A percentile compares a stretch with the other conserved stretches of the same genome.
Conservation (phyloP, 164 flowering plant species). For the Nymphaea thermarum region DNA sequence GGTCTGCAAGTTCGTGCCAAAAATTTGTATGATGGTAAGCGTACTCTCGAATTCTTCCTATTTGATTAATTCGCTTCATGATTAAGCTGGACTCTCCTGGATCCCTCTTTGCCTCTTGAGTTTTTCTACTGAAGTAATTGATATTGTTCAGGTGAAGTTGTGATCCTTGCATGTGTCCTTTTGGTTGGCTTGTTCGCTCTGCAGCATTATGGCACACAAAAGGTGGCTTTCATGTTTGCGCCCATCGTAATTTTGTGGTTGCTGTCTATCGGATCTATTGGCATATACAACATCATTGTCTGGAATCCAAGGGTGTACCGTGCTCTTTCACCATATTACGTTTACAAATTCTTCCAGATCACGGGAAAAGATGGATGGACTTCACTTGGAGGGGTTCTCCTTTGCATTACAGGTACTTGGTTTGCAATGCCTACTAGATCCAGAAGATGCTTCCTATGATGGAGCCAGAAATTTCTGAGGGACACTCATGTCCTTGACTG, state of each 20-base stretch:
- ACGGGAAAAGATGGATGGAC: slow-evolving; percentile 86
- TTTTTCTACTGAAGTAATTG: no score
- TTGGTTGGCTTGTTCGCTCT: slow-evolving; percentile 83
- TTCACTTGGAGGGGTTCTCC: slow-evolving; percentile 83
- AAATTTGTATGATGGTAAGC: slow-evolving; percentile 40
- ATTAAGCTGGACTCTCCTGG: no score
- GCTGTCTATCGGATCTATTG: slow-evolving; percentile 51
- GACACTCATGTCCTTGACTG: no score
- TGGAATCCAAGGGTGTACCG: slow-evolving; percentile 63
- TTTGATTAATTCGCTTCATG: no score
- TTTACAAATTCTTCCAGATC: slow-evolving; percentile 54
- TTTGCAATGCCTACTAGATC: no score
- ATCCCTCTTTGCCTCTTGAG: no score
- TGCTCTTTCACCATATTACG: slow-evolving; percentile 71
- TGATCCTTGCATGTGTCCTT: slow-evolving; percentile 57
- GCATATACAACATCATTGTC: slow-evolving; percentile 57
- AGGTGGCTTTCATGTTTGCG: slow-evolving; percentile 73
- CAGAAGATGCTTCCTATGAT: no score
- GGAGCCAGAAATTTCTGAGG: no score
- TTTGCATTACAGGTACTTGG: slow-evolving; percentile 59
- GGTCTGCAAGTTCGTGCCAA: slow-evolving; percentile 45
- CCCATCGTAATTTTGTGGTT: slow-evolving; percentile 77
- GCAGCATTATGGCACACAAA: slow-evolving; percentile 86
- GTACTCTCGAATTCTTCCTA: neutral
- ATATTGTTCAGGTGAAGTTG: slow-evolving; percentile 32